Evolutionary conservation across 176 grass and related monocot genomes (phyloP).

Genomic region (Cenchrus americanus): DNA sequence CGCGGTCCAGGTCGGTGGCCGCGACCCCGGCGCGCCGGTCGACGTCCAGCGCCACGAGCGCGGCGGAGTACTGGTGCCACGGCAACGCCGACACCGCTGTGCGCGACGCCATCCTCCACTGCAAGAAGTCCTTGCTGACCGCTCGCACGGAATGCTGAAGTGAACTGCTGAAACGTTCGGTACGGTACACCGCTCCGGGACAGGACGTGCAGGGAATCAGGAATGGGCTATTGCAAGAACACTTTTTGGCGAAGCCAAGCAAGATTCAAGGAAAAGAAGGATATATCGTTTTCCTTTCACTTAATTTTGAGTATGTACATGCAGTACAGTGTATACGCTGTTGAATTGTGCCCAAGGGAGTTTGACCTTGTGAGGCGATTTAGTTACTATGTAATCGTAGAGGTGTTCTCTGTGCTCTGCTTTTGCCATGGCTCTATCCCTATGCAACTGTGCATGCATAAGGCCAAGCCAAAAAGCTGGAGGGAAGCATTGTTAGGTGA

Average conservation of each 20-base stretch:
- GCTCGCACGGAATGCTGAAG: background rate
- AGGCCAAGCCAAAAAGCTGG: background rate
- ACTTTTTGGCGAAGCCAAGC: constrained; percentile 5
- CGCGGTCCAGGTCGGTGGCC: constrained; percentile 16
- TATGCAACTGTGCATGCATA: background rate
- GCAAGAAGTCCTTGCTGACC: constrained; percentile 69
- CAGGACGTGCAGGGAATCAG: too few relatives aligned
- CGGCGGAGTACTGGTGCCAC: constrained; percentile 64
- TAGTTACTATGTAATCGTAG: background rate
- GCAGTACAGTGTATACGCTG: constrained; percentile 33
- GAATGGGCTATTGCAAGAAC: constrained; percentile 8
- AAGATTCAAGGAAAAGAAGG: constrained; percentile 19
- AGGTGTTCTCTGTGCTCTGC: background rate
- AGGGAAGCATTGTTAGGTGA: background rate
- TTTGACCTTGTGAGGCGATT: constrained; percentile 51
- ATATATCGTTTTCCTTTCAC: background rate
- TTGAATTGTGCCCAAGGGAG: constrained; percentile 38
- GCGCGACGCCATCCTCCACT: constrained; percentile 88
- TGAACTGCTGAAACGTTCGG: background rate
- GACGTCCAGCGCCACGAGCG: constrained; percentile 43
- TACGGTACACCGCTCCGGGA: background rate
- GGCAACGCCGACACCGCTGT: constrained; percentile 80
- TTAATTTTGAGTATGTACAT: constrained; percentile 42
- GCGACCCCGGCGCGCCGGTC: constrained; percentile 33
- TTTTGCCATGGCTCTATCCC: background rate